Evolutionary conservation across 306 rosid genomes (phyloP).

Genomic region (Benincasa hispida): DNA sequence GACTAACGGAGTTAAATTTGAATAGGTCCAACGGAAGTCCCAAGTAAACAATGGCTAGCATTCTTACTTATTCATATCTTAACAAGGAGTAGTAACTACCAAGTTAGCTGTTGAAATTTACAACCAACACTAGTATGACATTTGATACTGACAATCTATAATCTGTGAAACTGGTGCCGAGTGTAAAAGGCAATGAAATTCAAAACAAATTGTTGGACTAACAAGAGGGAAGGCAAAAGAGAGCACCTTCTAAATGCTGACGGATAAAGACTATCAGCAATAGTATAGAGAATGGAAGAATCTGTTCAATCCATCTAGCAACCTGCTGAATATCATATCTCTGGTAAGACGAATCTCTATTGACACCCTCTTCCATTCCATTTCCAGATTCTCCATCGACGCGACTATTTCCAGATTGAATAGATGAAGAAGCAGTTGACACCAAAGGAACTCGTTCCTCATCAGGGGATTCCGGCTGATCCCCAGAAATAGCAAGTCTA

Average conservation of each 20-base stretch:
- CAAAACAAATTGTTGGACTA: neutral
- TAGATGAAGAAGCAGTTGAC: constrained; percentile 23
- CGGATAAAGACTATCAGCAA: constrained; percentile 71
- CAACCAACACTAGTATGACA: neutral
- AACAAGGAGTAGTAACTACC: neutral
- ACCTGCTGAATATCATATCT: constrained; percentile 61
- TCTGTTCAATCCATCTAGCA: constrained; percentile 67
- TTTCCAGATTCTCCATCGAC: constrained; percentile 24
- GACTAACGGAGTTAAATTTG: neutral
- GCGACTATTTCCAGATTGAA: constrained; percentile 22
- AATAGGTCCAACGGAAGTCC: neutral
- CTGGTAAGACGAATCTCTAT: constrained; percentile 51
- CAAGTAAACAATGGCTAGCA: neutral
- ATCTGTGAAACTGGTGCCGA: neutral
- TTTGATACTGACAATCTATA: neutral
- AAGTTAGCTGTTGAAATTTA: neutral
- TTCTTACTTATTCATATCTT: neutral
- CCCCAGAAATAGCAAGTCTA: constrained; percentile 20
- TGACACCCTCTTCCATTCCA: constrained; percentile 21
- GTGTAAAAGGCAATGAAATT: neutral
- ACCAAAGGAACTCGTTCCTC: constrained; percentile 45
- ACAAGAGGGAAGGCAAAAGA: neutral
- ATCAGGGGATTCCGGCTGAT: constrained; percentile 21
- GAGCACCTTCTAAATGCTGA: constrained; percentile 75
- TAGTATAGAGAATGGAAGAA: constrained; percentile 74